Base-by-base conservation (phyloP, 2,329 filamentous ascomycete species). In the Ramularia endophylla region DNA sequence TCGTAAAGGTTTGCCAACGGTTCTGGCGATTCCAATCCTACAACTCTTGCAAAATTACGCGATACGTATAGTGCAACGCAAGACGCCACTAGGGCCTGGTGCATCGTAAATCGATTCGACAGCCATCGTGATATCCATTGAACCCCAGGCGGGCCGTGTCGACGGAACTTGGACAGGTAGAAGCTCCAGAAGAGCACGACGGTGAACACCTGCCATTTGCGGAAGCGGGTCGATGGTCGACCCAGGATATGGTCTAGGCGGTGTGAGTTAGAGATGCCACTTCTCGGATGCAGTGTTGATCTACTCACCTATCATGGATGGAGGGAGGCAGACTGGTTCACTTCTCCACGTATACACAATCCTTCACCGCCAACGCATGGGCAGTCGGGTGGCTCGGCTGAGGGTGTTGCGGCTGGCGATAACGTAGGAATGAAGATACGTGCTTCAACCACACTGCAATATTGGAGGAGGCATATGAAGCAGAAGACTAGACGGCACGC, bases 1-100 rank as follows among this genome's bases (percentile, higher is more conserved):
- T 86, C 87, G 68, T 98, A 98, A 62, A 97, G 83, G 59, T 94
- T 95, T 20, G 89, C 85, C 59, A 98, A 75, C 15, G 92, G 92
- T 57, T 98, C 92, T 3, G 92, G 90, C 52, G 84, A 89, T 53
- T 95, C 88, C 38, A 98, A 78, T 3, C 88, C 87, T 43, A 95
- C 77, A 4, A 98, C 78, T 51, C 94, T 94, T 61, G 86, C 89
- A 56, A 98, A 94, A 67, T 98, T 97, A 43, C 89, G 85, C 22
- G 85, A 81, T 25, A 89, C 76, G 61, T 98, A 98, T 43, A 97
- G 80, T 65, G 88, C 94, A 36, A 95, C 77, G 65, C 95, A 83
- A 31, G 89, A 94, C 34, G 90, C 70, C 50, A 94, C 81, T 19
- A 94, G 76, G 2, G 83, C 87, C 65, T 95, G 92, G 88, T 92